phyloP scores from a whole-genome alignment of 2,329 filamentous ascomycete genomes.

The Aspergillus sp. region DNA sequence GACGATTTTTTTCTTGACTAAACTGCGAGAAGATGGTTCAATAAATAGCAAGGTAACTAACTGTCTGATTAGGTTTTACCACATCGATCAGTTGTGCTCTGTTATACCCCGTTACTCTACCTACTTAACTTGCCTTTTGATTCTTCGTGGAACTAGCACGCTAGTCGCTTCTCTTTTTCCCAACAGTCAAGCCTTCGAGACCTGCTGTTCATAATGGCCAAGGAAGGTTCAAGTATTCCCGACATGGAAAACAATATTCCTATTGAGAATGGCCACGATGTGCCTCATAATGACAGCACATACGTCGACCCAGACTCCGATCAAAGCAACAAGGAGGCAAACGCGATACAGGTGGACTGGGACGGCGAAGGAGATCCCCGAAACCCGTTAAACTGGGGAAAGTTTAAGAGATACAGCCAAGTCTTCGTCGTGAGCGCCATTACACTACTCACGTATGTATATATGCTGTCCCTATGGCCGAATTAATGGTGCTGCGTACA shows the following conservation, averaged over 20 bases:
- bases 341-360: constrained; percentile 2
- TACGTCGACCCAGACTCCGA: neutral
- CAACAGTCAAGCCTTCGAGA: neutral
- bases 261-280: neutral
- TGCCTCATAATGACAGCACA: neutral
- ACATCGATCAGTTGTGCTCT: too few relatives aligned
- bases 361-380: constrained; percentile 3
- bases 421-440: constrained; percentile 1
- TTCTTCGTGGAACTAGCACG: too few relatives aligned
- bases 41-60: too few relatives aligned
- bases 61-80: too few relatives aligned
- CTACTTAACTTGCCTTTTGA: too few relatives aligned
- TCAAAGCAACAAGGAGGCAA: neutral
- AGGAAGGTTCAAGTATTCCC: neutral
- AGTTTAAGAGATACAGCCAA: neutral
- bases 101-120: too few relatives aligned
- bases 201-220: neutral
- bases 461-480: neutral
- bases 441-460: constrained; percentile 2
- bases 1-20: neutral
- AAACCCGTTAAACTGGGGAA: constrained; percentile 3
- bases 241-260: neutral
- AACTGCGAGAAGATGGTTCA: too few relatives aligned
- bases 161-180: too few relatives aligned
- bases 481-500: neutral